Evolutionary conservation across 148 eudicot genomes (phyloP), one percentile per base, ranked within the genome.

Genomic region (Chenopodium quinoa): DNA sequence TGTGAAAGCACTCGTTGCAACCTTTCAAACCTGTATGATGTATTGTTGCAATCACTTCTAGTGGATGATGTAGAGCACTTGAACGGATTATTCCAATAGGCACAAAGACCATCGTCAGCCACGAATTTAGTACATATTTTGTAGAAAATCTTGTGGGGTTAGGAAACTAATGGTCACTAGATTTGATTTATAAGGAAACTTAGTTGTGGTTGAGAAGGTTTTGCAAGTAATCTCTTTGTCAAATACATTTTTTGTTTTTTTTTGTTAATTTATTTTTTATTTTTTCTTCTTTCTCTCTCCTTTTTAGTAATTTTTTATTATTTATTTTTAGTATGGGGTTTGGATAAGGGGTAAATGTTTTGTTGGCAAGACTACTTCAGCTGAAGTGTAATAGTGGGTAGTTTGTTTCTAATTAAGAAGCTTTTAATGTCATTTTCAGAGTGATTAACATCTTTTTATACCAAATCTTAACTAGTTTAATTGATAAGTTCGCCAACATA

Each of bases 161-260:
- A 25, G 23, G 69, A 65, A 23, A n/a, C 31, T 52, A 7, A 71
- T 71, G 9, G 46, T 52, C 50, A 71, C 75, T 23, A 71, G n/a
- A 20, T 44, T 46, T 44, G 25, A 17, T 71, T 40, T 71, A 9
- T 34, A 71, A 40, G 25, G 27, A 40, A 71, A 7, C 60, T 20
- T 71, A 71, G n/a, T n/a, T 71, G 75, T 71, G 76, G 60, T 73
- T 73, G 34, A 7, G 60, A 73, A 73, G 12, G 31, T 9, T 73
- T 47, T 46, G 25, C 52, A 68, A 29, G 44, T 31, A 68, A 68
- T 68, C 71, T 69, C 4, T 2, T 17, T 68, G 7, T 66, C 29
- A 68, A 29, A n/a, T 34, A 66, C 27, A 64, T 64, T 2, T 20
- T 63, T 10, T 34, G 4, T 5, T 34, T 32, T 32, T 2, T 32